Conservation (phyloP, 2,329 filamentous ascomycete species). For the Phaeoacremonium minimum region DNA sequence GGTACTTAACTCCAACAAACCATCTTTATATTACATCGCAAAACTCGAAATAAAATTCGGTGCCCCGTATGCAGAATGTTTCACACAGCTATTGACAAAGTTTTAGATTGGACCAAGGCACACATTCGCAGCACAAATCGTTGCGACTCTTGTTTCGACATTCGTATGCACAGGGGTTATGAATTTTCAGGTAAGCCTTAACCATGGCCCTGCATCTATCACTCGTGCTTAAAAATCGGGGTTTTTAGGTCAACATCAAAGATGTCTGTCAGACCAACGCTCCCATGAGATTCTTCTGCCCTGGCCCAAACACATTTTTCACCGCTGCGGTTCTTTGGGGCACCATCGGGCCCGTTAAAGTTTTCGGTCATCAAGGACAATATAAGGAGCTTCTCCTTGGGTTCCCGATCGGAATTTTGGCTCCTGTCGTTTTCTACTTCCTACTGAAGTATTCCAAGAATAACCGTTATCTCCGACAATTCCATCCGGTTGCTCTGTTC, state of each 20-base stretch:
- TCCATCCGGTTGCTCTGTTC: conserved; percentile 43
- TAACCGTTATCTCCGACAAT: conserved; percentile 29
- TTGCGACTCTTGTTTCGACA: conserved; percentile 50
- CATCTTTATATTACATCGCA: no score
- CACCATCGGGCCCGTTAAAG: conserved; percentile 44
- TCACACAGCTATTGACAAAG: no score
- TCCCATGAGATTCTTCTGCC: conserved; percentile 45
- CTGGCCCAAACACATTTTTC: conserved; percentile 51
- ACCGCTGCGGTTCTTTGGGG: conserved; percentile 53
- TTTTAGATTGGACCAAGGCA: conserved; percentile 58
- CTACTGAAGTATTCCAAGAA: conserved; percentile 3
- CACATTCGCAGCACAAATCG: conserved; percentile 55
- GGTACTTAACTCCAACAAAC: no score
- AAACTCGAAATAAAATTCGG: no score
- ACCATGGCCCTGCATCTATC: no score
- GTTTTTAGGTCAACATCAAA: no score
- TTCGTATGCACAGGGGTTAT: conserved; percentile 44
- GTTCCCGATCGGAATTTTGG: conserved; percentile 42
- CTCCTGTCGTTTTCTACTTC: conserved; percentile 19
- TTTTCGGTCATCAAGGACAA: conserved; percentile 42
- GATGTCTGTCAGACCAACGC: conserved; percentile 44
- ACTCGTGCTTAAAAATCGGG: no score
- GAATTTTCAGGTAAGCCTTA: conserved; percentile 42
- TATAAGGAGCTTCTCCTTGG: conserved; percentile 44
- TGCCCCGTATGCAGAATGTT: conserved; percentile 10